Conservation (phyloP, 495 filamentous ascomycete genomes). For the Penicillium bovifimosum region DNA sequence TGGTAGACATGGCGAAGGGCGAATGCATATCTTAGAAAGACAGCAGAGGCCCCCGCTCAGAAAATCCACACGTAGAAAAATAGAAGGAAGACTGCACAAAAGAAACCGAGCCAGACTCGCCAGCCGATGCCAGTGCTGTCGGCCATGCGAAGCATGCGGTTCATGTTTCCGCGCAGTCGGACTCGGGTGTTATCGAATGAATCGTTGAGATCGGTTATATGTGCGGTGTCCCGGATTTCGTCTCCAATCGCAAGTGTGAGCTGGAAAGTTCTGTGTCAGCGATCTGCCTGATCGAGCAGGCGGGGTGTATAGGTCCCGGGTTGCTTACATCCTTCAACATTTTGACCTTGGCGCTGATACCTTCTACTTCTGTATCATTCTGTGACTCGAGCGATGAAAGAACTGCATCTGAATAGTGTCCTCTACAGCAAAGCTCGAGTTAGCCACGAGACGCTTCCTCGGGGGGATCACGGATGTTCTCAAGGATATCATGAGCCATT, state of each 20-base stretch:
- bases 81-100: slow-evolving; percentile 67
- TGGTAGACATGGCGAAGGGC: neutral
- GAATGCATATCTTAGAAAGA: neutral
- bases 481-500: neutral
- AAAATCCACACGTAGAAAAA: slow-evolving; percentile 92
- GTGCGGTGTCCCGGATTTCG: slow-evolving; percentile 82
- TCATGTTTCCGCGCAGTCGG: slow-evolving; percentile 86
- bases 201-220: slow-evolving; percentile 76
- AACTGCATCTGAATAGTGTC: slow-evolving; percentile 90
- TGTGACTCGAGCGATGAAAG: slow-evolving; percentile 92
- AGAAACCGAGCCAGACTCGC: slow-evolving; percentile 89
- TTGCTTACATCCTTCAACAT: slow-evolving; percentile 81
- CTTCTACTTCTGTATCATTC: slow-evolving; percentile 86
- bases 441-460: neutral
- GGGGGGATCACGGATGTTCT: neutral
- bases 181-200: slow-evolving; percentile 80
- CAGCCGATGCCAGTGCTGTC: slow-evolving; percentile 88
- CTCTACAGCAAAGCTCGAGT: slow-evolving; percentile 42
- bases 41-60: slow-evolving; percentile 13
- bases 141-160: slow-evolving; percentile 93
- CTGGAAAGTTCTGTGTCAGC: slow-evolving; percentile 36
- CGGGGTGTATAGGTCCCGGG: neutral
- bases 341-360: slow-evolving; percentile 84
- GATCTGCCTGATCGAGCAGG: neutral
- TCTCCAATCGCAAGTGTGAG: slow-evolving; percentile 89